These are phyloP conservation scores for Acacia acuminata DNA, from an alignment of 306 rosid genomes.

Conservation along the genomic window DNA sequence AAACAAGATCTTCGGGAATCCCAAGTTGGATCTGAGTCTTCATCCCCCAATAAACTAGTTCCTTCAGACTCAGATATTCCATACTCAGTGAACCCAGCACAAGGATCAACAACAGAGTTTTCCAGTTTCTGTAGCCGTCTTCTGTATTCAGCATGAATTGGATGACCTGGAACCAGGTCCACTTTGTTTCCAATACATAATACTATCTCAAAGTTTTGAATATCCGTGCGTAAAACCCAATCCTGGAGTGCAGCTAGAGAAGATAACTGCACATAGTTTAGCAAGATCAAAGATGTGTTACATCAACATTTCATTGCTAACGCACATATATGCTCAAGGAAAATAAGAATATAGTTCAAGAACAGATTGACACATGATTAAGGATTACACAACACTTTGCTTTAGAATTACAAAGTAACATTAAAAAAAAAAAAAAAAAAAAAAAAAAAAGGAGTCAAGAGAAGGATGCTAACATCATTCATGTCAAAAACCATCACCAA, in stretches of 20 bases:
- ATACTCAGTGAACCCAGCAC: conserved; percentile 49
- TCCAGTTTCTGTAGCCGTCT: conserved; percentile 56
- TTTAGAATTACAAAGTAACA: neutral
- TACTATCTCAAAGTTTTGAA: conserved; percentile 69
- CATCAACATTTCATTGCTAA: conserved; percentile 1
- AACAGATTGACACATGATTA: neutral
- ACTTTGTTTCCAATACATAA: conserved; percentile 92
- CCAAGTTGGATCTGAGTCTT: conserved; percentile 51
- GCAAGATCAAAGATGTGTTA: conserved; percentile 2
- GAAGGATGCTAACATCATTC: conserved; percentile 62
- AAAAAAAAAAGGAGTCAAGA: conserved; percentile 1
- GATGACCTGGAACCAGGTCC: conserved; percentile 77
- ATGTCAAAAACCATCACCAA: conserved; percentile 86
- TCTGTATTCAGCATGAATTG: conserved; percentile 77
- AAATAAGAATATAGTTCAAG: conserved; percentile 20
- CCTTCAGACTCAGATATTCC: conserved; percentile 88
- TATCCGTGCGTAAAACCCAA: conserved; percentile 69
- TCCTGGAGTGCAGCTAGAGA: conserved; percentile 63
- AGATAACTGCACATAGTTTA: conserved; percentile 55
- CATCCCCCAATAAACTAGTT: conserved; percentile 69
- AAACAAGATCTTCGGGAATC: conserved; percentile 61
- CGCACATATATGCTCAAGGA: neutral
- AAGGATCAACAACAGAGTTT: conserved; percentile 44
- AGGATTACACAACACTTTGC: neutral
- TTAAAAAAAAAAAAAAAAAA: conserved; percentile 17